Evolutionary conservation across 2,329 filamentous ascomycete genomes (phyloP).

Genomic region (Seiridium cupressi): DNA sequence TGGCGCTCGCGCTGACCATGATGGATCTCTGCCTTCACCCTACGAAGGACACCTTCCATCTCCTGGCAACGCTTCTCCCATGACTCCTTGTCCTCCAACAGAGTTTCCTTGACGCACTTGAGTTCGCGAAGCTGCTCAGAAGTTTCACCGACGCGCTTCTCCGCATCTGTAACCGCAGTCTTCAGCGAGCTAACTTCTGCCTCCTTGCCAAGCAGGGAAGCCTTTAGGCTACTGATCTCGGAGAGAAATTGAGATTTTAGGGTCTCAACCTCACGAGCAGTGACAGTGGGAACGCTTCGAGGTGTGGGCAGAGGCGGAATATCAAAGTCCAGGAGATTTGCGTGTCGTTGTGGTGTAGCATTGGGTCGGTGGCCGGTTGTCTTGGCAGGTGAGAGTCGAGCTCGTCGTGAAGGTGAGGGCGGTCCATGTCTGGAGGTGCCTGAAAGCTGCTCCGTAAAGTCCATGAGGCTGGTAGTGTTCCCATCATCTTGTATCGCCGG

Average conservation of each 20-base stretch:
- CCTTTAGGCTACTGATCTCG: constrained; percentile 91
- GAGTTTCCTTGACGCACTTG: constrained; percentile 64
- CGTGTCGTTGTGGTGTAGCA: constrained; percentile 54
- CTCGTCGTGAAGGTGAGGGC: constrained; percentile 40
- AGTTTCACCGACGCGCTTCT: constrained; percentile 85
- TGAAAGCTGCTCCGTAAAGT: constrained; percentile 76
- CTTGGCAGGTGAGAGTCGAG: constrained; percentile 44
- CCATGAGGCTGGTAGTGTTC: constrained; percentile 70
- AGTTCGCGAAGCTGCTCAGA: constrained; percentile 83
- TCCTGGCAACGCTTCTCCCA: constrained; percentile 86
- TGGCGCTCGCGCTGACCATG: constrained; percentile 78
- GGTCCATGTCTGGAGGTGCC: constrained; percentile 15
- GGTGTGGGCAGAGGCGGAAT: constrained; percentile 92
- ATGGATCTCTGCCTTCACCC: constrained; percentile 79
- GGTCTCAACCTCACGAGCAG: constrained; percentile 86
- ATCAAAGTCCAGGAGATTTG: constrained; percentile 83
- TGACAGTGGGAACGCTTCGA: constrained; percentile 85
- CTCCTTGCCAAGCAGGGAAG: constrained; percentile 87
- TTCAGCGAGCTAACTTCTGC: constrained; percentile 88
- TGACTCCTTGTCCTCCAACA: constrained; percentile 71
- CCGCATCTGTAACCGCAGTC: constrained; percentile 82
- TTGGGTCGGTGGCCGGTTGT: constrained; percentile 22
- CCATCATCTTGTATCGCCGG: constrained; percentile 38
- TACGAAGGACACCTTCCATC: constrained; percentile 77
- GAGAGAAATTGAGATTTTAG: constrained; percentile 89